Evolutionary conservation across 2,329 filamentous ascomycete genomes (phyloP).

Genomic region (Cladophialophora carrionii): DNA sequence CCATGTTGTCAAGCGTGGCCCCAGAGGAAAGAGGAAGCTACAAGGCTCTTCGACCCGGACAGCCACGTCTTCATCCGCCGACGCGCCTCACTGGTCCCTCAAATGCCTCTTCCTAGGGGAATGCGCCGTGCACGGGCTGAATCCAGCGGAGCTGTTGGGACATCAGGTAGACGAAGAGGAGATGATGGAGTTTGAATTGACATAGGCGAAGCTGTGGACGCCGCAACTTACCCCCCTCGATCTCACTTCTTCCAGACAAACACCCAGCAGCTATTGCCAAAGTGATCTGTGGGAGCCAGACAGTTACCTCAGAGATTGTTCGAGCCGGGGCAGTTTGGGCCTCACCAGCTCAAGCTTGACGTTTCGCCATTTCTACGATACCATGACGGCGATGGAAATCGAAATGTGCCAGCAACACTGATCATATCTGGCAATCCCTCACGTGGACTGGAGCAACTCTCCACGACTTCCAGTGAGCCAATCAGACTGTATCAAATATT

Average conservation of each 20-base stretch:
- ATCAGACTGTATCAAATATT: conserved; percentile 1
- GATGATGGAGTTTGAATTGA: conserved; percentile 25
- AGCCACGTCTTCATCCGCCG: not conserved
- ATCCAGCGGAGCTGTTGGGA: conserved; percentile 12
- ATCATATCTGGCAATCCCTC: not conserved
- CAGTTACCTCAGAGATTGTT: not conserved
- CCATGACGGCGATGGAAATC: not conserved
- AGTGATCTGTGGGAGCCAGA: not conserved
- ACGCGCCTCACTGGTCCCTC: not conserved
- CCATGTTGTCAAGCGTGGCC: not conserved
- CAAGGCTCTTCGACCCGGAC: not conserved
- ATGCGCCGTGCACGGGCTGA: conserved; percentile 27
- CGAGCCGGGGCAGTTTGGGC: not conserved
- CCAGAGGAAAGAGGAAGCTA: not conserved
- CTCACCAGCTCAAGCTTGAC: not conserved
- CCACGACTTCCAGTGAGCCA: not conserved
- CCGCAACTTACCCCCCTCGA: not conserved
- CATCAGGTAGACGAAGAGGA: not conserved
- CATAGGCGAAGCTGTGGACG: conserved; percentile 2
- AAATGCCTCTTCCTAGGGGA: conserved; percentile 28
- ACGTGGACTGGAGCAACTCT: not conserved
- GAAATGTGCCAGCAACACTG: too few relatives aligned
- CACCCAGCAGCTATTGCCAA: too few relatives aligned
- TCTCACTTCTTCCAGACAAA: not conserved
- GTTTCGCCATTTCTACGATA: not conserved